Conservation (phyloP, 306 rosid species). For the Crataegus laevigata region DNA sequence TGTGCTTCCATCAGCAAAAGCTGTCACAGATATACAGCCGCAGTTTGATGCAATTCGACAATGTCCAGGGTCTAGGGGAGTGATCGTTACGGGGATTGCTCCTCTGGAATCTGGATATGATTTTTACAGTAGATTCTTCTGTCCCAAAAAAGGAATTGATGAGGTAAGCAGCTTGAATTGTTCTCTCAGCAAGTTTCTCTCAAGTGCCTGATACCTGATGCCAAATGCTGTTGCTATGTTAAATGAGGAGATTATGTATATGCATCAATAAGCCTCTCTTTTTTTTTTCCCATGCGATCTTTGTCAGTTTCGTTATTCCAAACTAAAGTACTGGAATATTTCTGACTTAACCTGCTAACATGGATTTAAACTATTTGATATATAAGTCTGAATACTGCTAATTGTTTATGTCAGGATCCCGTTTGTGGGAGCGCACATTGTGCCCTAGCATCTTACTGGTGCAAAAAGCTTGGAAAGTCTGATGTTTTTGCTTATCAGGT, state of each 20-base stretch:
- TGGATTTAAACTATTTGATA: no score
- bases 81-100: constrained; percentile 44
- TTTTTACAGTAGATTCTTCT: constrained; percentile 51
- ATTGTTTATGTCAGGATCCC: constrained; percentile 40
- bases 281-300: no score
- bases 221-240: not conserved
- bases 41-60: constrained; percentile 40
- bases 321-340: not conserved
- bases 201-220: not conserved
- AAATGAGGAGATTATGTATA: not conserved
- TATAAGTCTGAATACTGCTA: no score
- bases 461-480: constrained; percentile 44
- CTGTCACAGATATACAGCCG: constrained; percentile 51
- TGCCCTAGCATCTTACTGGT: constrained; percentile 46
- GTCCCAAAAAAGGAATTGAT: constrained; percentile 43
- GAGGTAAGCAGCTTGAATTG: constrained; percentile 35
- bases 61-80: constrained; percentile 42
- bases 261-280: no score
- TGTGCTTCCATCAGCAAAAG: constrained; percentile 39
- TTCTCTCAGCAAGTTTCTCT: not conserved
- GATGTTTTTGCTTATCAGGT: constrained; percentile 49
- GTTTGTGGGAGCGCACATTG: constrained; percentile 59
- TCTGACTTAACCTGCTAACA: no score
- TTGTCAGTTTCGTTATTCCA: no score
- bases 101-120: constrained; percentile 53